phyloP scores from a whole-genome alignment of 371 early-diverging fungal genomes.

The Phascolomyces articulosus region DNA sequence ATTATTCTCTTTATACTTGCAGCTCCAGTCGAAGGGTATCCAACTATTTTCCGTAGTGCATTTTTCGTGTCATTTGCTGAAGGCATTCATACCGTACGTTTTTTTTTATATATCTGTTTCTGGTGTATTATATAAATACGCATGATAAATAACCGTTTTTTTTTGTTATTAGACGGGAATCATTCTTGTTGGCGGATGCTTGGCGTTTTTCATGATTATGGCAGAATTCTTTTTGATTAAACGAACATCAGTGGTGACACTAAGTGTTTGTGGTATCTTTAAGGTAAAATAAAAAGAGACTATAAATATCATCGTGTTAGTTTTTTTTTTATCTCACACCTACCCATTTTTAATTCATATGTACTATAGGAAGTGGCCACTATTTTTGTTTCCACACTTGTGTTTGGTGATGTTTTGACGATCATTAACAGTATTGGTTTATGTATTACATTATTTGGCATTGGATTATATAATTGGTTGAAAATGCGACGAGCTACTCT shows the following conservation, averaged over 20 bases:
- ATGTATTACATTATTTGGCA: conserved; percentile 72
- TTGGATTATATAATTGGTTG: conserved; percentile 67
- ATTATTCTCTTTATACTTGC: conserved; percentile 66
- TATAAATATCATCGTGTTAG: background rate
- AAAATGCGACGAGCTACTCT: conserved; percentile 33
- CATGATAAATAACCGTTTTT: too few relatives aligned
- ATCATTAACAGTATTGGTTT: conserved; percentile 70
- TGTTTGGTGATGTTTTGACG: conserved; percentile 78
- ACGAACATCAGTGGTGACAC: conserved; percentile 85
- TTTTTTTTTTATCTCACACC: background rate
- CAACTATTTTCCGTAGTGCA: conserved; percentile 54
- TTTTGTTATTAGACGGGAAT: conserved; percentile 33
- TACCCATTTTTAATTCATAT: too few relatives aligned
- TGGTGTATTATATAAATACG: too few relatives aligned
- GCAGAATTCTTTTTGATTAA: conserved; percentile 88
- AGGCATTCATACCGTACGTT: conserved; percentile 44
- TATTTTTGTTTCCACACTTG: conserved; percentile 62
- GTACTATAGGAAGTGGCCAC: conserved; percentile 76
- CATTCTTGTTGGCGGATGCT: conserved; percentile 68
- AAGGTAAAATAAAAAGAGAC: conserved; percentile 60
- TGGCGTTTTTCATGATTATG: conserved; percentile 90
- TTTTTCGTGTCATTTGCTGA: conserved; percentile 46
- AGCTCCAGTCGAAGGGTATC: conserved; percentile 62
- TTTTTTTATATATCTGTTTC: background rate
- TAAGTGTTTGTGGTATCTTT: conserved; percentile 91